phyloP scores from a whole-genome alignment of 192 early-diverging fungal genomes.

The Anaeromyces robustus region DNA sequence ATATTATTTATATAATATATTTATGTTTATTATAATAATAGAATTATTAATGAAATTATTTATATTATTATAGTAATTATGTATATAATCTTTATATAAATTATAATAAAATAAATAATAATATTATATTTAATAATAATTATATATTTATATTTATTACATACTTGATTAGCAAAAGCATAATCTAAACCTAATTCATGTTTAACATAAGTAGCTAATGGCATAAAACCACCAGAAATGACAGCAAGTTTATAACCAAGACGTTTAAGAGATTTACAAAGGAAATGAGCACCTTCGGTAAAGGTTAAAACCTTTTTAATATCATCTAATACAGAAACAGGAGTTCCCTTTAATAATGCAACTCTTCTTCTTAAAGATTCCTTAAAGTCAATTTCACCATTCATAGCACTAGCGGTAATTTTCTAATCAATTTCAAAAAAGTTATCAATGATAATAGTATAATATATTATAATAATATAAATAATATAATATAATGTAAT shows the following conservation, averaged over 20 bases:
- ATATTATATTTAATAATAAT: too few relatives aligned
- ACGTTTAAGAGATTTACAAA: conserved; percentile 76
- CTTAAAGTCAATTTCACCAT: conserved; percentile 94
- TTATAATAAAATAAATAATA: too few relatives aligned
- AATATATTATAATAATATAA: too few relatives aligned
- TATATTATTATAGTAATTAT: too few relatives aligned
- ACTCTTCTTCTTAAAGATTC: conserved; percentile 82
- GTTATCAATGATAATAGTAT: too few relatives aligned
- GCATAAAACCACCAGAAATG: conserved; percentile 90
- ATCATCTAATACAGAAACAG: conserved; percentile 57
- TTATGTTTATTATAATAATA: too few relatives aligned
- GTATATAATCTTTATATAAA: too few relatives aligned
- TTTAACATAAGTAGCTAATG: conserved; percentile 83
- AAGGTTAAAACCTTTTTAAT: conserved; percentile 65
- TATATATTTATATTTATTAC: too few relatives aligned
- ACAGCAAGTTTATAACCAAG: conserved; percentile 93
- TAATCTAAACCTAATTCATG: conserved; percentile 81
- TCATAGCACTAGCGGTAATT: conserved; percentile 94
- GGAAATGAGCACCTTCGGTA: conserved; percentile 76
- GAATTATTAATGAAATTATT: too few relatives aligned
- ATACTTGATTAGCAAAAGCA: conserved; percentile 85
- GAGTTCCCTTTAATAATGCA: conserved; percentile 69
- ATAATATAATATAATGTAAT: too few relatives aligned
- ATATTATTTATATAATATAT: too few relatives aligned
- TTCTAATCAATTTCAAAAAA: conserved; percentile 20